Evolutionary conservation across 108 stramenopile genomes (phyloP).

Genomic region (Cyclotella atomus): DNA sequence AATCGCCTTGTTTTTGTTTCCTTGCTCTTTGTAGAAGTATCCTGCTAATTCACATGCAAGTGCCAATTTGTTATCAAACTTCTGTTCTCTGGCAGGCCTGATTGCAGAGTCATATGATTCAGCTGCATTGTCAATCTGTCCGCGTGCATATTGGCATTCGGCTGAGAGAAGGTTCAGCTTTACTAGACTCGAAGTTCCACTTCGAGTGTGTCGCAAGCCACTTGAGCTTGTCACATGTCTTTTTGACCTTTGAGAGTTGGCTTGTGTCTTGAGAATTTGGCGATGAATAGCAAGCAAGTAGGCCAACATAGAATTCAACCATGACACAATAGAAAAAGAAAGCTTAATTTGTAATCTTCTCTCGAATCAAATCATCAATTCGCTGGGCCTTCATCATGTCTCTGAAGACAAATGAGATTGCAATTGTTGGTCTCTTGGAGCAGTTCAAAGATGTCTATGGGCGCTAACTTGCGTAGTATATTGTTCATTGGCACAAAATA

Average conservation of each 20-base stretch:
- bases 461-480: neutral
- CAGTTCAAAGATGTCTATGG: neutral
- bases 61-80: neutral
- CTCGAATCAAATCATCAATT: neutral
- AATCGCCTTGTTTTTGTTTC: neutral
- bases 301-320: neutral
- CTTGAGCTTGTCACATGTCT: neutral
- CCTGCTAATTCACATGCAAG: conserved; percentile 20
- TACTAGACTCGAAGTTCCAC: conserved; percentile 8
- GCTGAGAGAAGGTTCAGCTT: neutral
- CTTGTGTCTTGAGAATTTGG: neutral
- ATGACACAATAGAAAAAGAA: neutral
- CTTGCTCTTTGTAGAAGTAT: conserved; percentile 12
- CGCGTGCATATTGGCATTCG: conserved; percentile 10
- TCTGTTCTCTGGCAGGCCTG: conserved; percentile 1
- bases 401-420: neutral
- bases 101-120: conserved; percentile 9
- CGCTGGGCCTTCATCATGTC: conserved; percentile 2
- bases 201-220: neutral
- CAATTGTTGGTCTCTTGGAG: neutral
- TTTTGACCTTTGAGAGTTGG: neutral
- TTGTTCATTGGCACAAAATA: neutral
- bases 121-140: conserved; percentile 1
- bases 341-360: neutral
- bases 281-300: neutral